Conservation (phyloP, 192 early-diverging fungal species). For the Dissophora globulifera region DNA sequence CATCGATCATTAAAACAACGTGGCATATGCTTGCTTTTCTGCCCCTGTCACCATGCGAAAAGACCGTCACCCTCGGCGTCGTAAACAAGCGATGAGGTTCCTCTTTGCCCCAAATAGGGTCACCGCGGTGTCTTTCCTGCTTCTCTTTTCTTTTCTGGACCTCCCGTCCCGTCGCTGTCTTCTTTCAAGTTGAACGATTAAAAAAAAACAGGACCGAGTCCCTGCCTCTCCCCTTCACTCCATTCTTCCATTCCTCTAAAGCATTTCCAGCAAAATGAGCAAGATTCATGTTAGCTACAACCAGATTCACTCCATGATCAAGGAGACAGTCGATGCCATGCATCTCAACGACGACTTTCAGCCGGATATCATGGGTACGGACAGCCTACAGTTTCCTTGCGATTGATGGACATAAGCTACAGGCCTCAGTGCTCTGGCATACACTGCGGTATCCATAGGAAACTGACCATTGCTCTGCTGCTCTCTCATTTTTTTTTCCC, state of each 20-base stretch:
- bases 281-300: conserved; percentile 71
- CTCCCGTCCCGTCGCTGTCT: conserved; percentile 16
- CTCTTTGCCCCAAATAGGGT: no score
- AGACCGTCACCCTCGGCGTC: no score
- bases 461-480: no score
- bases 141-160: conserved; percentile 29
- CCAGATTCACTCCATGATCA: conserved; percentile 57
- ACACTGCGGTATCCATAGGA: no score
- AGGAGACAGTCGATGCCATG: conserved; percentile 67
- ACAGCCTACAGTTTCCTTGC: no score
- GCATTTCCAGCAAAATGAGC: conserved; percentile 44
- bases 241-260: conserved; percentile 3
- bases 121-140: neutral
- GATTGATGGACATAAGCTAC: neutral
- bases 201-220: neutral
- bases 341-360: conserved; percentile 69
- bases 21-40: no score
- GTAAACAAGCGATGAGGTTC: no score
- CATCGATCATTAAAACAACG: no score
- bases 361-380: conserved; percentile 70
- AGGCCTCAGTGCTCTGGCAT: neutral
- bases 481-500: neutral
- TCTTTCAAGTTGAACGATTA: neutral
- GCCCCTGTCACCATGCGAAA: no score
- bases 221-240: neutral